Conservation (phyloP, 225 moss, liverwort and hornwort species). For the Pseudoscleropodium purum region DNA sequence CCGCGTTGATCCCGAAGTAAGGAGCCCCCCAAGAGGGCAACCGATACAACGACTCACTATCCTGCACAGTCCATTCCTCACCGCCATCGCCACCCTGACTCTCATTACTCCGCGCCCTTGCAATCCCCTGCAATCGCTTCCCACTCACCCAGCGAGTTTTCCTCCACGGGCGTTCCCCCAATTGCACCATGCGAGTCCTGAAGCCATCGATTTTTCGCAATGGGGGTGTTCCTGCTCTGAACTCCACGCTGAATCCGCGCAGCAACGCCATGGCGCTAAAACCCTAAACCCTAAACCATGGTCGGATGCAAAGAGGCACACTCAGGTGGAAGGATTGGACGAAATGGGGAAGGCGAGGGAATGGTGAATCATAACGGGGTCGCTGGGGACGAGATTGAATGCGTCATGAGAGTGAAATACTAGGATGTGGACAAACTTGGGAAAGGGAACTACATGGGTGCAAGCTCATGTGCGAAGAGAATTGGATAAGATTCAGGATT, state of each 20-base stretch:
- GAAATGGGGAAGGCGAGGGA: neutral
- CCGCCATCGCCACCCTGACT: neutral
- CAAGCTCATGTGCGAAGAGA: neutral
- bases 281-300: neutral
- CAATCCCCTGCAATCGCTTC: neutral
- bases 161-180: neutral
- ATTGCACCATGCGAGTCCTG: neutral
- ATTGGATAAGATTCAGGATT: neutral
- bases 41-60: conserved; percentile 50
- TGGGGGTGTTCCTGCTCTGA: neutral
- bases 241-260: neutral
- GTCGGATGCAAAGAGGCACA: neutral
- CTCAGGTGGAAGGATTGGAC: neutral
- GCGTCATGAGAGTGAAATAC: neutral
- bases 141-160: neutral
- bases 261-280: conserved; percentile 9
- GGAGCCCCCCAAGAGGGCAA: conserved; percentile 71
- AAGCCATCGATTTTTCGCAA: neutral
- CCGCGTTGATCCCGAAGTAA: conserved; percentile 49
- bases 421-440: neutral
- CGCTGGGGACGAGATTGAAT: neutral
- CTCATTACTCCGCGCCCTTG: neutral
- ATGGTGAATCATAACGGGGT: neutral
- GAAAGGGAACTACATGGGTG: neutral
- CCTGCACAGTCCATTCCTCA: conserved; percentile 48